A percentile compares a stretch with the other conserved stretches of the same genome.
Evolutionary conservation across 1,284 basidiomycete species (phyloP).

Genomic region (Sphagnurus paluster): DNA sequence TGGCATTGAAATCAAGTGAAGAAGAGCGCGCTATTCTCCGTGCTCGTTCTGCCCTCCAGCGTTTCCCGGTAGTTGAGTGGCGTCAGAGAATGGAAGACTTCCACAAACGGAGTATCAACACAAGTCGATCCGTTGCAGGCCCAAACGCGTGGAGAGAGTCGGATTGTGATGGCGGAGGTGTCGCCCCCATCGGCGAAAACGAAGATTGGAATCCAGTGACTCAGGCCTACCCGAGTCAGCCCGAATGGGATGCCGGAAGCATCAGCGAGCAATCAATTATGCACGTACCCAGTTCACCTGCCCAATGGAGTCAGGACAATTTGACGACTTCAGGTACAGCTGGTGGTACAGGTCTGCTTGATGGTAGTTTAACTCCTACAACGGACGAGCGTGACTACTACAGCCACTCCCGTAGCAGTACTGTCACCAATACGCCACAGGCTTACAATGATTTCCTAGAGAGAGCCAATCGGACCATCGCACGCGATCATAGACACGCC

Average conservation of each 20-base stretch:
- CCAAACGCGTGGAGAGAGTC: constrained; percentile 75
- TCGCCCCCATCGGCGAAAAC: constrained; percentile 43
- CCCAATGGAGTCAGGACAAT: constrained; percentile 58
- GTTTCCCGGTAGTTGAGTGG: constrained; percentile 96
- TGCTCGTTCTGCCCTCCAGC: constrained; percentile 88
- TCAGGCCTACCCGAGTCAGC: constrained; percentile 41
- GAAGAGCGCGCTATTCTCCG: constrained; percentile 90
- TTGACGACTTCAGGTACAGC: constrained; percentile 42
- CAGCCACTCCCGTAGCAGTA: constrained; percentile 37
- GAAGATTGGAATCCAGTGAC: constrained; percentile 47
- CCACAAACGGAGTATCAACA: constrained; percentile 80
- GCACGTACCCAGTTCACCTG: constrained; percentile 47
- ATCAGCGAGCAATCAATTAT: constrained; percentile 31
- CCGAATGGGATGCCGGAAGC: constrained; percentile 47
- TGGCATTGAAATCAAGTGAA: constrained; percentile 86
- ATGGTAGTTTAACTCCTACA: constrained; percentile 38
- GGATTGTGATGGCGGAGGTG: constrained; percentile 59
- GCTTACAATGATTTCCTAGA: constrained; percentile 81
- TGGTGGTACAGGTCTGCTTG: constrained; percentile 6
- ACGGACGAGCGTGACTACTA: constrained; percentile 63
- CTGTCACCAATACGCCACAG: constrained; percentile 29
- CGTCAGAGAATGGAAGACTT: constrained; percentile 93
- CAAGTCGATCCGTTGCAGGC: constrained; percentile 69
- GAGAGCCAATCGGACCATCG: constrained; percentile 80
- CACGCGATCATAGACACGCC: constrained; percentile 69